These are phyloP conservation scores for Picochlorum sp. DNA, from an alignment of 139 green algal species.

Conservation along the genomic window DNA sequence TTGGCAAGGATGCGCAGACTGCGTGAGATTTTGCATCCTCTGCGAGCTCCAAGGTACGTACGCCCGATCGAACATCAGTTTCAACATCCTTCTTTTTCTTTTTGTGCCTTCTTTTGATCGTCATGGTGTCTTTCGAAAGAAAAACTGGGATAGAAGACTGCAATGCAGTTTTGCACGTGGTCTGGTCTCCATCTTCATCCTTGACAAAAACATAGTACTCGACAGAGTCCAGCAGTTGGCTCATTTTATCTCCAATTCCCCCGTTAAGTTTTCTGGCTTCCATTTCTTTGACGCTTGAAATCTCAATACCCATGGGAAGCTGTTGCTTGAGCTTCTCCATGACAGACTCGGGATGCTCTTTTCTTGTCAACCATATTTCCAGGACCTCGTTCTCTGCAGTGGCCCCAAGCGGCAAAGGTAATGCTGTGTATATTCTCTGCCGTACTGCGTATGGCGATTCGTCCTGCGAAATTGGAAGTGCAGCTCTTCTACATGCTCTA, in stretches of 20 bases:
- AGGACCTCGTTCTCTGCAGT: slow-evolving; percentile 43
- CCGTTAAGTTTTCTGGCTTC: slow-evolving; percentile 35
- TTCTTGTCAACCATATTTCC: slow-evolving; percentile 33
- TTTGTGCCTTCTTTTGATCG: slow-evolving; percentile 14
- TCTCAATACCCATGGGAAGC: slow-evolving; percentile 30
- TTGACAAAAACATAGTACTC: slow-evolving; percentile 36
- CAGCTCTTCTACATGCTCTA: slow-evolving; percentile 46
- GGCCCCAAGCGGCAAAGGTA: slow-evolving; percentile 50
- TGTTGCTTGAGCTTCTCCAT: slow-evolving; percentile 23
- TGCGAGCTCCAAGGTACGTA: slow-evolving; percentile 25
- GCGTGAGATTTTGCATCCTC: not conserved
- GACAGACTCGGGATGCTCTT: slow-evolving; percentile 14
- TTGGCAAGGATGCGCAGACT: not conserved
- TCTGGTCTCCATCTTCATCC: not conserved
- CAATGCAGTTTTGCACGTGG: not conserved
- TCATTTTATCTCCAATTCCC: slow-evolving; percentile 35
- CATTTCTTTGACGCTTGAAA: slow-evolving; percentile 28
- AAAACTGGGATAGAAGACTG: not conserved
- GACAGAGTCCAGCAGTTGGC: slow-evolving; percentile 20
- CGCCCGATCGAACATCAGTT: slow-evolving; percentile 21
- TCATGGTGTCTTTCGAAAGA: slow-evolving; percentile 5
- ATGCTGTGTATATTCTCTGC: slow-evolving; percentile 34
- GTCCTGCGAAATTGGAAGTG: slow-evolving; percentile 39
- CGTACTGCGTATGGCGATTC: slow-evolving; percentile 37
- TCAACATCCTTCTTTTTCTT: slow-evolving; percentile 25